Evolutionary conservation across 805 yeast genomes (phyloP), one percentile per base, ranked within the genome.

Genomic region (Metschnikowia colocasiae): DNA sequence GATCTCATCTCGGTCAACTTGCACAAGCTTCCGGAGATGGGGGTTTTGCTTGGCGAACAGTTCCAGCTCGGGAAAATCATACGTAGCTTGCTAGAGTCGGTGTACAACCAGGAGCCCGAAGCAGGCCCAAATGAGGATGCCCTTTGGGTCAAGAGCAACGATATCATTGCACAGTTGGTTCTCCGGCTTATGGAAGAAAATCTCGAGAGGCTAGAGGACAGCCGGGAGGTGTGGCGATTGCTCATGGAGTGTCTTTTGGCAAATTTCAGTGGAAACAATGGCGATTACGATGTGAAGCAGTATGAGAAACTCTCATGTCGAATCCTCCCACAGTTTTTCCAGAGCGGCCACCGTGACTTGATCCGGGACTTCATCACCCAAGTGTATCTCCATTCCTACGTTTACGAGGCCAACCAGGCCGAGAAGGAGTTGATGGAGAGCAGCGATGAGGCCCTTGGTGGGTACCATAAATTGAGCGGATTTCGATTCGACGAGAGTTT

Each of bases 381-480:
- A 1, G 56, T 89, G 1, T 84, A 87, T 78, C 59, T 66, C 1
- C 69, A 78, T 19, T 84, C 92, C 0, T 85, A 74, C 53, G 64
- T 79, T 23, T 85, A 78, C 68, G 79, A 74, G 47, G 71, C 70
- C 30, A 86, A 75, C 62, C 85, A 76, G 40, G 62, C 76, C 15
- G 95, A 79, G 55, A 12, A 30, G 48, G 53, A 50, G 16, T 39
- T 56, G 37, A 41, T 55, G 45, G 53, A 59, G 19, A 60, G 59
- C 2, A 20, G 19, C 15, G 40, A 16, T 10, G 41, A 18, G 9
- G 43, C 1, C 37, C 41, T 27, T 34, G 40, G 3, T n/a, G 30
- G 40, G 3, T 60, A 74, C 2, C 47, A 40, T 12, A 43, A 29
- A 13, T 48, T 53, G 41, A 38, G 51, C 5, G 23, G 59, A 1